Percentiles rank a stretch among this genome's conserved stretches.
Conservation (phyloP, 2,329 filamentous ascomycete species). For the Trichoderma sp. region DNA sequence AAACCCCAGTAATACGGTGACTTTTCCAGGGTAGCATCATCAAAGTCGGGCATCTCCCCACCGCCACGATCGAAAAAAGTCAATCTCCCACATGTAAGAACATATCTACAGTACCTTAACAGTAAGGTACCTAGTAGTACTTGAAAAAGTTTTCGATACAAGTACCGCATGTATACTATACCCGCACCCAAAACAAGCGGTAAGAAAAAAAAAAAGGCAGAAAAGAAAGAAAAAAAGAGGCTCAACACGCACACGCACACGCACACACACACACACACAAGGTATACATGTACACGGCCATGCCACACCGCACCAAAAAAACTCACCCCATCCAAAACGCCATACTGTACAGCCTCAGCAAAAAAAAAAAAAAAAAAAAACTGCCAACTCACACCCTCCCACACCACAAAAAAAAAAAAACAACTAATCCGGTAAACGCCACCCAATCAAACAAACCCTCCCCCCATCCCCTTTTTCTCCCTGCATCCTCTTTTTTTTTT, state of each 20-base stretch:
- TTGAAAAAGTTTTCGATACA: neutral
- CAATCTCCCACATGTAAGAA: neutral
- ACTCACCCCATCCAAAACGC: neutral
- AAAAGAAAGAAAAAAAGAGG: neutral
- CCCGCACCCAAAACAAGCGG: neutral
- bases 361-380: neutral
- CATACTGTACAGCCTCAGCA: no score
- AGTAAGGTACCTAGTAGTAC: no score
- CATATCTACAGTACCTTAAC: no score
- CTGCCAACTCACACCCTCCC: neutral
- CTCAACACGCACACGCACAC: neutral
- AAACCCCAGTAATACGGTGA: neutral
- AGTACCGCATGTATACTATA: neutral
- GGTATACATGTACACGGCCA: neutral
- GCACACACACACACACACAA: neutral
- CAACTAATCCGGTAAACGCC: neutral
- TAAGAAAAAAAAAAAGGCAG: neutral
- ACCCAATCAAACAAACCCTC: neutral
- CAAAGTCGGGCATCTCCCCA: neutral
- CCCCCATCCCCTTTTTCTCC: neutral
- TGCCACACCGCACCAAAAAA: neutral
- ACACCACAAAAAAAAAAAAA: neutral
- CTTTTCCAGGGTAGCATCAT: neutral
- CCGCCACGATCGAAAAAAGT: neutral
- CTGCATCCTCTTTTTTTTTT: neutral